Evolutionary conservation across 805 yeast genomes (phyloP).

Genomic region (Spencermartinsiella europaea): DNA sequence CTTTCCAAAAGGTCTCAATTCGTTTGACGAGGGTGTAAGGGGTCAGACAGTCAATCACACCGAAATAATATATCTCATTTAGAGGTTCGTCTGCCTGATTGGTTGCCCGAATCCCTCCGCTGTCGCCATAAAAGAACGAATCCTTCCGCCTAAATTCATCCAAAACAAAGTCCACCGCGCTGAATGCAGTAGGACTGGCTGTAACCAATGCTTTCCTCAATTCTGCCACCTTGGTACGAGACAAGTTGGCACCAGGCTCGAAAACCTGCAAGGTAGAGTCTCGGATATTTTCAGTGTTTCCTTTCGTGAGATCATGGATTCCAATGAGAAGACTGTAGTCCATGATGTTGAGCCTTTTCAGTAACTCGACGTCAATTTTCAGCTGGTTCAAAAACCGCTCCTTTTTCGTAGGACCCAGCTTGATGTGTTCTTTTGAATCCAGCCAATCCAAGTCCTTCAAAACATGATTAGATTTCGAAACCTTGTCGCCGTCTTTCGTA

Average conservation of each 20-base stretch:
- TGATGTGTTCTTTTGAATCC: conserved; percentile 55
- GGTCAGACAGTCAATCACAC: conserved; percentile 91
- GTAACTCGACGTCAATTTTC: conserved; percentile 64
- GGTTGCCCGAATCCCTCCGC: conserved; percentile 80
- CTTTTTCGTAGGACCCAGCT: conserved; percentile 68
- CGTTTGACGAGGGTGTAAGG: conserved; percentile 52
- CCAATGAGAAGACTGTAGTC: conserved; percentile 91
- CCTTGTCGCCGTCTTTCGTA: conserved; percentile 15
- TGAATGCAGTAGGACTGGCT: conserved; percentile 33
- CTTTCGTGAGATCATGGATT: conserved; percentile 67
- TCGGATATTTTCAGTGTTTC: conserved; percentile 41
- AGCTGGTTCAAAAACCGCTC: conserved; percentile 62
- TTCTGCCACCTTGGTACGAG: conserved; percentile 28
- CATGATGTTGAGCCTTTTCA: conserved; percentile 80
- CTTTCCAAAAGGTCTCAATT: conserved; percentile 81
- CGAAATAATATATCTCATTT: conserved; percentile 75
- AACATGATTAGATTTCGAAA: conserved; percentile 37
- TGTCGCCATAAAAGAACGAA: conserved; percentile 64
- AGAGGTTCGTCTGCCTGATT: conserved; percentile 56
- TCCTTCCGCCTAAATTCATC: conserved; percentile 25
- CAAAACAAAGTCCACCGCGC: conserved; percentile 26
- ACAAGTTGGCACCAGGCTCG: conserved; percentile 28
- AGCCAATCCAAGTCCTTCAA: conserved; percentile 89
- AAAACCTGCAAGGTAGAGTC: conserved; percentile 32
- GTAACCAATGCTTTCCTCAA: conserved; percentile 30